Evolutionary conservation across 371 early-diverging fungal species (phyloP), one percentile per base, ranked within the genome.

Genomic region (Mucor lusitanicus): DNA sequence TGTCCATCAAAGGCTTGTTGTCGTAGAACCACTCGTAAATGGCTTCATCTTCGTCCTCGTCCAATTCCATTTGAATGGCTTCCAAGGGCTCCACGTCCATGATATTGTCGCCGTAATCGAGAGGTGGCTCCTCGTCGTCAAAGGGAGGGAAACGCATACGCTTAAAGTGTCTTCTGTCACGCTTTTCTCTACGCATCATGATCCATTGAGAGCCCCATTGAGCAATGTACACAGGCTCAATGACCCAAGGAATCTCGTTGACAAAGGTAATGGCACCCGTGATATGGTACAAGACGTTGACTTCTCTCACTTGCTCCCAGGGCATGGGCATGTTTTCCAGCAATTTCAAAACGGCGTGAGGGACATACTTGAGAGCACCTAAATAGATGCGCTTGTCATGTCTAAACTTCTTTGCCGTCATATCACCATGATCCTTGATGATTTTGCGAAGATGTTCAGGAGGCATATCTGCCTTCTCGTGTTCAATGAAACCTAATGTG

Each of bases 131-230:
- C 80, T 99, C 99, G 72, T 98, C 99, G 75, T 98, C 99, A 80
- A 97, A 98, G 9, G 97, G 95, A 48, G 98, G 98, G 78, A 96
- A 97, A 55, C 96, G 89, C 98, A 98, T 99, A 75, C 99, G 94
- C 79, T 98, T 97, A 71, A 99, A 99, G 75, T 99, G 97, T 68
- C 95, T 91, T 74, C 99, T 91, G 71, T 98, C 98, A 65, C 97
- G 88, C 85, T 99, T 98, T 73, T 99, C 98, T 64, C 97, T 88
- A 65, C 99, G 89, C 99, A 99, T 98, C 96, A 97, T 97, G 66
- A 97, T 97, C 98, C 98, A 98, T 97, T 97, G 97, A 23, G 96
- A 93, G 63, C 96, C 97, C 99, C 99, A 99, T 82, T 97, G 98
- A 3, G 97, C 97, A 72, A 96, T 94, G 76, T 94, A 99, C 42